Percentiles rank a stretch among this genome's conserved stretches.
Evolutionary conservation across 129 eudicot genomes (phyloP).

Genomic region (Scalesia atractyloides): DNA sequence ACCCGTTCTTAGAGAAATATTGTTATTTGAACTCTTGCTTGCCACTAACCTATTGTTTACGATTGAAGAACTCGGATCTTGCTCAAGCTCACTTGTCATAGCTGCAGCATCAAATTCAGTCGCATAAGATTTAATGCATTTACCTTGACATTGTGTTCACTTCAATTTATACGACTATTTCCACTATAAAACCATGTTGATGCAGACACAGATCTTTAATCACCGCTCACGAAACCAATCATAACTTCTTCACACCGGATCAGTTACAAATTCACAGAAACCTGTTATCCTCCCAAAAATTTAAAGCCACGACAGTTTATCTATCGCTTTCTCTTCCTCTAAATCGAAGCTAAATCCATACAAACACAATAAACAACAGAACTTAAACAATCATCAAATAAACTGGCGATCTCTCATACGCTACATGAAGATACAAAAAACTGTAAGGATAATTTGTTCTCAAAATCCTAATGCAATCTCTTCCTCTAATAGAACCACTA

Average conservation of each 20-base stretch:
- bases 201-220: conserved; percentile 10
- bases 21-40: conserved; percentile 37
- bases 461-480: background rate
- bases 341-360: conserved; percentile 6
- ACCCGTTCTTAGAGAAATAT: conserved; percentile 61
- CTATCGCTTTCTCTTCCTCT: conserved; percentile 1
- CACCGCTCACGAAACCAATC: conserved; percentile 8
- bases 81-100: conserved; percentile 48
- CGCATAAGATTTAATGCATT: conserved; percentile 30
- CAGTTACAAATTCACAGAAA: background rate
- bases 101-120: conserved; percentile 39
- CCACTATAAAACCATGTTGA: background rate
- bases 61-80: conserved; percentile 27
- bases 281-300: background rate
- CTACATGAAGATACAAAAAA: background rate
- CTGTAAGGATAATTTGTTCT: background rate
- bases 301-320: background rate
- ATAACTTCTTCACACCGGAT: background rate
- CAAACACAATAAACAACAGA: conserved; percentile 24
- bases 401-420: conserved; percentile 19
- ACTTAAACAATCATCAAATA: conserved; percentile 8
- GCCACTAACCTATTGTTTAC: conserved; percentile 24
- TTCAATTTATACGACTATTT: background rate
- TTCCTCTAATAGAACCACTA: background rate
- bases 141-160: conserved; percentile 7